These are phyloP conservation scores for Protomyces lactucae-debilis DNA, from an alignment of 1,139 yeast genomes.

Conservation along the genomic window DNA sequence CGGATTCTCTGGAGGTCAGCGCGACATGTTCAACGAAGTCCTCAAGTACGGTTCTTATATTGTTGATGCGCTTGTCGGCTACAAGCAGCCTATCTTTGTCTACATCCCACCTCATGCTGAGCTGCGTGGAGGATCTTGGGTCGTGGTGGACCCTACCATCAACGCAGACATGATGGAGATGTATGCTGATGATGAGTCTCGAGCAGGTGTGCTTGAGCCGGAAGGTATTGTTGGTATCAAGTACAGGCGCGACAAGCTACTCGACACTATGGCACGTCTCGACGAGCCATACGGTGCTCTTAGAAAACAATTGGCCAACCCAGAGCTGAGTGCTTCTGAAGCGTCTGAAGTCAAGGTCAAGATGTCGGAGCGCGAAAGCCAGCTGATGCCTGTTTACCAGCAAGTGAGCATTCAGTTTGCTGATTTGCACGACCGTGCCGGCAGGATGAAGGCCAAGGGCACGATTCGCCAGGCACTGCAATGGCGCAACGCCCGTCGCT, in stretches of 20 bases:
- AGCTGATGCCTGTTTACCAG: conserved; percentile 76
- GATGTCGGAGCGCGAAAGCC: conserved; percentile 72
- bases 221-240: conserved; percentile 99
- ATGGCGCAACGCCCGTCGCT: conserved; percentile 86
- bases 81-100: conserved; percentile 92
- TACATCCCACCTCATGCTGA: conserved; percentile 98
- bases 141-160: conserved; percentile 97
- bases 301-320: conserved; percentile 35
- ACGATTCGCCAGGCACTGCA: conserved; percentile 77
- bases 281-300: conserved; percentile 66
- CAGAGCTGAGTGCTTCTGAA: conserved; percentile 57
- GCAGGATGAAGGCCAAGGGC: conserved; percentile 95
- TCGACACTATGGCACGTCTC: conserved; percentile 83
- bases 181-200: conserved; percentile 95
- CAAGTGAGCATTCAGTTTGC: conserved; percentile 96
- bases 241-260: conserved; percentile 85
- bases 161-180: conserved; percentile 97
- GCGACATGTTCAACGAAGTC: conserved; percentile 98
- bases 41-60: conserved; percentile 93
- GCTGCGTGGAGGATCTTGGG: conserved; percentile 99
- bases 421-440: conserved; percentile 94
- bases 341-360: conserved; percentile 60
- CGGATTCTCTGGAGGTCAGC: conserved; percentile 99
- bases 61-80: conserved; percentile 93
- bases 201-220: conserved; percentile 98